Base-by-base conservation (phyloP, 75 land plant species). In the Larix kaempferi region DNA sequence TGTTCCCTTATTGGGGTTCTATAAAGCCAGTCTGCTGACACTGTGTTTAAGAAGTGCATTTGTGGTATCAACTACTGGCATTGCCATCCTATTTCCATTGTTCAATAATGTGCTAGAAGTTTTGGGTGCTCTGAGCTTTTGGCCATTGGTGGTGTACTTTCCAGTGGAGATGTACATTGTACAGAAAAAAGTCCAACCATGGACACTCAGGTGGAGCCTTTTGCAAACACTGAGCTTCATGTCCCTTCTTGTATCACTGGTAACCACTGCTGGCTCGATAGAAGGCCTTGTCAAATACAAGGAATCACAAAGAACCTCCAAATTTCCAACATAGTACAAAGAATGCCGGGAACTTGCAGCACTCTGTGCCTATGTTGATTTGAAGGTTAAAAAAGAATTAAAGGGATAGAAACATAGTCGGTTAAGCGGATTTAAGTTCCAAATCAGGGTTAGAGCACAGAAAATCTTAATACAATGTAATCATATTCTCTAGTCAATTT, bases 131-230 rank as follows among this genome's bases (percentile, higher is more conserved):
- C 29, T 89, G 56, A 87, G 82, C 44, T 96, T 96, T 76, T 96
- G 94, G 94, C 99, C 99, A 3, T 75, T 96, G 78, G 85, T 94
- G 21, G 89, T 96, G 22, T 96, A 96, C 76, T 96, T 96, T 76
- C 99, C 96, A 21, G 89, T 96, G 29, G 86, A 87, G 73, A 91
- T 96, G 94, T 86, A 88, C 78, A 79, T 93, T 56, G 79, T 78
- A 8, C 92, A 90, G 81, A 79, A 54, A 15, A 84, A 89, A 59
- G 80, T 90, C 29, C 58, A 29, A 29, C 3, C 76, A 1, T 95
- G 95, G 96, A 86, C 91, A 25, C 67, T 11, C 8, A 85, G 78
- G 52, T 92, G 98, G 98, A 57, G 87, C 14, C 27, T 78, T 35
- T 82, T 94, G 17, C 77, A 77, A 58, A 52, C 29, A 12, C 86